Conservation (phyloP, 352 stramenopile genomes). For the Phytophthora pisi region DNA sequence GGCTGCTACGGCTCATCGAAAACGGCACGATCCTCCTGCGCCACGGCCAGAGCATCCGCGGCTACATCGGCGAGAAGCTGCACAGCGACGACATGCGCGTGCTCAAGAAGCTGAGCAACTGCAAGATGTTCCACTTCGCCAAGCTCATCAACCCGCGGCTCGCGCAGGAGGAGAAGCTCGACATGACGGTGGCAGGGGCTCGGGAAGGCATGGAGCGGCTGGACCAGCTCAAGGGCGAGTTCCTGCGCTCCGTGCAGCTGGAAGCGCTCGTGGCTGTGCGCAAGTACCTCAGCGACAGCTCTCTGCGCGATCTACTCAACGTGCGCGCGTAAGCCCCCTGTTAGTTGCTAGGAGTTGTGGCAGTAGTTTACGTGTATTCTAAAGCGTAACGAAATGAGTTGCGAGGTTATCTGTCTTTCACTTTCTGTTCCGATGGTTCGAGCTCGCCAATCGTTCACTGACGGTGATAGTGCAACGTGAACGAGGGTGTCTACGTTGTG, state of each 20-base stretch:
- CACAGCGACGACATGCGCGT: constrained; percentile 87
- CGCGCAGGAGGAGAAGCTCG: constrained; percentile 57
- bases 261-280: constrained; percentile 76
- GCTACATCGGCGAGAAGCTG: constrained; percentile 75
- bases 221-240: constrained; percentile 67
- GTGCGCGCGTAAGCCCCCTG: constrained; percentile 21
- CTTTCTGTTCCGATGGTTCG: too few species aligned
- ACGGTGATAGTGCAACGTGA: too few species aligned
- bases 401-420: neutral
- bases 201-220: constrained; percentile 41
- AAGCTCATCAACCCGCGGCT: constrained; percentile 67
- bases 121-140: constrained; percentile 79
- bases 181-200: constrained; percentile 44
- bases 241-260: constrained; percentile 77
- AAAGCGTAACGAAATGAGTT: neutral
- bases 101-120: constrained; percentile 87
- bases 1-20: constrained; percentile 68
- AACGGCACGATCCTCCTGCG: constrained; percentile 62
- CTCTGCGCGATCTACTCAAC: constrained; percentile 69
- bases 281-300: constrained; percentile 75
- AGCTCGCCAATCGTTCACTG: neutral
- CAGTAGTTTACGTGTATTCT: neutral
- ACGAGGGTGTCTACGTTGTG: too few species aligned
- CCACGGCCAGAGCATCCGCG: constrained; percentile 71
- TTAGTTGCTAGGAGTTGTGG: neutral